These are phyloP conservation scores for Cenchrus purpureus DNA, from an alignment of 176 grass and related monocot genomes.

Conservation along the genomic window DNA sequence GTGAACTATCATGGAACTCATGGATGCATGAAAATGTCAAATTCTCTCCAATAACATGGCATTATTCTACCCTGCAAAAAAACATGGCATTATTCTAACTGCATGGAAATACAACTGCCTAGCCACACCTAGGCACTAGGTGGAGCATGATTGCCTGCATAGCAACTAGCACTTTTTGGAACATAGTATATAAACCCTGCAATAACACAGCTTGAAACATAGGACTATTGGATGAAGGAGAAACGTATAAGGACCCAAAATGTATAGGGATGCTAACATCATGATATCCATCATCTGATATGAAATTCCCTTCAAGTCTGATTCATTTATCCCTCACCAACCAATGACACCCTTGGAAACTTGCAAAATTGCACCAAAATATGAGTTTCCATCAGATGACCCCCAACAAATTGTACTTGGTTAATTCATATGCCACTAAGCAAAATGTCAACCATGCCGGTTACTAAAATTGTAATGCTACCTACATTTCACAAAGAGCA, in stretches of 20 bases:
- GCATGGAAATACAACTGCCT: background rate
- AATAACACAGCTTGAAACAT: background rate
- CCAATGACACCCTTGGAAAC: background rate
- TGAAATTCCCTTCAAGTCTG: background rate
- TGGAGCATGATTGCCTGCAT: background rate
- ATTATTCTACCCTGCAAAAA: no score
- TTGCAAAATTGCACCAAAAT: slow-evolving; percentile 3
- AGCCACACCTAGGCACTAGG: background rate
- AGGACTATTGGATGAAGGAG: background rate
- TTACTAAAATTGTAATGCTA: background rate
- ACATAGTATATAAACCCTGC: background rate
- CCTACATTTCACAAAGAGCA: background rate
- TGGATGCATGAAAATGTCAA: background rate
- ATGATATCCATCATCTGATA: background rate
- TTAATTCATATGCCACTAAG: background rate
- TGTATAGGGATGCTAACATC: background rate
- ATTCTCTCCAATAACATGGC: background rate
- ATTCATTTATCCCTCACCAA: background rate
- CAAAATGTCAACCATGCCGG: background rate
- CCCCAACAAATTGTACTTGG: background rate
- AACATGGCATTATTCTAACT: background rate
- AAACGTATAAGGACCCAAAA: background rate
- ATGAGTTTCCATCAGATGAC: background rate
- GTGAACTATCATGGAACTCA: background rate
- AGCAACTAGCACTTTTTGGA: background rate